Conservation (phyloP, 2,329 filamentous ascomycete species). For the Thielaviopsis punctulata region DNA sequence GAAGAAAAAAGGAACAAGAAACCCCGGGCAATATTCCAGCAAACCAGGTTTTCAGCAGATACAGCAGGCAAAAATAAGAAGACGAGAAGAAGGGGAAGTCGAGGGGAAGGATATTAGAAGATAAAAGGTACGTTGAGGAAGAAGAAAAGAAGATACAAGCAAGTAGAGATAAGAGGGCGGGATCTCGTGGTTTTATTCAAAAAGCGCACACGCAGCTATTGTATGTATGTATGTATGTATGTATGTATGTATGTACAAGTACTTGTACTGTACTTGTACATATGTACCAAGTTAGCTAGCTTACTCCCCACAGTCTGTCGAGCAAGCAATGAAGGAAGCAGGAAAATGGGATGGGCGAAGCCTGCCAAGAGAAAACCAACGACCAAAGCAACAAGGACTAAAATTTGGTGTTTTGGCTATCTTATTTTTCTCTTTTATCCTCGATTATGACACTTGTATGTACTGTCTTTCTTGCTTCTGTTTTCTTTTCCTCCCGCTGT, state of each 20-base stretch:
- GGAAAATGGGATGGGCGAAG: neutral
- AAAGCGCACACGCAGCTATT: neutral
- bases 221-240: too few relatives aligned
- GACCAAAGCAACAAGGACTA: neutral
- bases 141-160: neutral
- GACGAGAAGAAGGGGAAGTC: neutral
- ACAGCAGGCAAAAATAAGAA: neutral
- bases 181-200: neutral
- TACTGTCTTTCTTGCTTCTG: neutral
- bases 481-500: neutral
- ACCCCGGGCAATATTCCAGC: constrained; percentile 13
- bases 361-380: neutral
- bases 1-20: neutral
- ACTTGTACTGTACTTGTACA: too few relatives aligned
- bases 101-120: neutral
- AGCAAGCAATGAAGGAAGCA: neutral
- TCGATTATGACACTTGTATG: neutral
- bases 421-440: neutral
- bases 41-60: constrained; percentile 4
- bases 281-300: neutral
- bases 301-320: neutral
- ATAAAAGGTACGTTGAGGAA: neutral
- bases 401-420: neutral
- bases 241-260: too few relatives aligned
- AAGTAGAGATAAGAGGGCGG: neutral